Evolutionary conservation across 2,329 filamentous ascomycete species (phyloP), one percentile per base, ranked within the genome.

Genomic region (Dactylella cylindrospora): DNA sequence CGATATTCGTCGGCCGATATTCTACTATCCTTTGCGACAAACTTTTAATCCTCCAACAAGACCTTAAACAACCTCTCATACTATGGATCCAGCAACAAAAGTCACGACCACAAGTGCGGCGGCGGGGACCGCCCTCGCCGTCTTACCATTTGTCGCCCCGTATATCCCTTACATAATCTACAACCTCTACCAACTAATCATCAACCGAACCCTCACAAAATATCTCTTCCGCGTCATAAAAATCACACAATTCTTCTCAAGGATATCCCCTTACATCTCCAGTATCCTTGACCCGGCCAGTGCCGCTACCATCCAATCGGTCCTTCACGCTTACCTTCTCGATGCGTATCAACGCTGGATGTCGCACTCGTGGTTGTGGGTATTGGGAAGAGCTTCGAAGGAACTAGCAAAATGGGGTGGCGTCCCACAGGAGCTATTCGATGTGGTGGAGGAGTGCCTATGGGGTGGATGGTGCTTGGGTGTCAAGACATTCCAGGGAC

Each of bases 391-490:
- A 13, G 57, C 49, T 10, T 49, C 26, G 8, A 62, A 62, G 36
- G 57, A 62, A 40, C 25, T 62, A 17, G 10, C 49, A 22, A 62
- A 62, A 38, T 62, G 57, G 57, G 57, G 57, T 13, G 57, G 57
- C 6, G 31, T 62, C 15, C 57, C 57, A 8, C 57, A 62, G 13
- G 57, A 62, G 22, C 25, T 62, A 9, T 62, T 62, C 26, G 57
- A 62, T 19, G 57, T 62, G 5, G 25, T 35, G 6, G 57, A 62
- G 32, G 57, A 62, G 32, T 62, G 57, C 39, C 33, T 40, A 10
- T 62, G 57, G 57, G 57, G 57, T 31, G 57, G 57, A 25, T 62
- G 57, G 57, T 62, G 57, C 25, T 44, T 62, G 12, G 57, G 57
- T 29, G 57, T 62, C 8, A 41, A 62, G 19, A 54, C 49, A 10